Base-by-base conservation (phyloP, 1,139 yeast genomes). In the Diutina mesorugosa region DNA sequence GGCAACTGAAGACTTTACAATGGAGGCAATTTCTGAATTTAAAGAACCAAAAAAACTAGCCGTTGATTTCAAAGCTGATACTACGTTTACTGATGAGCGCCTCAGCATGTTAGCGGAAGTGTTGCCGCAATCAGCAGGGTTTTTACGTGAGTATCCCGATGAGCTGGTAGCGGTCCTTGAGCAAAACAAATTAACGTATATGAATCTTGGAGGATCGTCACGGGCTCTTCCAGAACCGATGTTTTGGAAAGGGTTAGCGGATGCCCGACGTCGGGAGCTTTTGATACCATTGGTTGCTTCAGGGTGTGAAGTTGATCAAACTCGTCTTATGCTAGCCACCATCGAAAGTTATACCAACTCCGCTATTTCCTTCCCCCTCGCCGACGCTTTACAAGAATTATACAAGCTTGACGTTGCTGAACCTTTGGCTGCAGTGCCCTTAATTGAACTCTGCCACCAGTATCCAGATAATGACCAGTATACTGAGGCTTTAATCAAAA, bases 321-420 rank as follows among this genome's bases (percentile, higher is more conserved):
- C 10, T 12, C 29, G 51, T 14, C 51, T 47, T 10, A n/a, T 47
- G 38, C 38, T 12, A 5, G 51, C 51, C 18, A 18, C 29, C 2
- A 12, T 47, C 3, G 50, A 47, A 21, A 6, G 30, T 7, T 47
- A 47, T 26, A 47, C 35, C 38, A 47, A 29, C 6, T 6, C n/a
- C n/a, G 2, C 30, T 30, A 8, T 21, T 16, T 4, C 14, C 26
- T 10, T 12, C 7, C 21, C 41, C 35, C 4, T 38, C 60, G 21
- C 58, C 57, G 28, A 47, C 55, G 45, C 64, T 60, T 48, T 54
- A 59, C 12, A 47, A 21, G 16, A 58, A 59, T n/a, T 66, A 65
- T 2, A 62, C 69, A 26, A 50, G 58, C 16, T 57, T 67, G 0
- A 41, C 47, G 21, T 54, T 62, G 14, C 60, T 60, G 53, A 61